Evolutionary conservation across 1,284 basidiomycete species (phyloP).

Genomic region (Gomphus bonarii): DNA sequence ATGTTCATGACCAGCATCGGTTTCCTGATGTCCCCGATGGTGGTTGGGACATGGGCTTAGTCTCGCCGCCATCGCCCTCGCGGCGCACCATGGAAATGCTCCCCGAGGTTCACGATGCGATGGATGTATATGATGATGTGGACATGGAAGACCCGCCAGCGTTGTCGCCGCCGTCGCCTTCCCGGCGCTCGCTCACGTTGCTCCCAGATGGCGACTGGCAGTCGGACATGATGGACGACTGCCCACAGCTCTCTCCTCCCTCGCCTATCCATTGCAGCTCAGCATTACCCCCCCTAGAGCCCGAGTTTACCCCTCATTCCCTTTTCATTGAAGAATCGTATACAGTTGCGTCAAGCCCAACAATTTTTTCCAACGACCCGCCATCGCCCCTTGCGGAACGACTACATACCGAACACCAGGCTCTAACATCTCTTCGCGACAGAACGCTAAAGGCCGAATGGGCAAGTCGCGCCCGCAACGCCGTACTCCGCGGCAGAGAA

Average conservation of each 20-base stretch:
- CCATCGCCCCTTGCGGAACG: conserved; percentile 29
- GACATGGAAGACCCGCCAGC: neutral
- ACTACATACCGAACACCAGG: conserved; percentile 20
- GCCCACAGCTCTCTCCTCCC: conserved; percentile 10
- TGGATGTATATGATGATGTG: neutral
- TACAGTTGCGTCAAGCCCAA: conserved; percentile 3
- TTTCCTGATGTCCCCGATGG: conserved; percentile 1
- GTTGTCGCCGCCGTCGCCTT: conserved; percentile 24
- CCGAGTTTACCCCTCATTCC: conserved; percentile 27
- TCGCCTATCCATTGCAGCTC: conserved; percentile 15
- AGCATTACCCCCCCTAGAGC: conserved; percentile 27
- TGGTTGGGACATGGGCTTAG: neutral
- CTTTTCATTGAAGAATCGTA: conserved; percentile 17
- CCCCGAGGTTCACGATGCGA: neutral
- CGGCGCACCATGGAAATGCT: neutral
- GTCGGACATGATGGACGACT: conserved; percentile 14
- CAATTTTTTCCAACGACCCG: conserved; percentile 7
- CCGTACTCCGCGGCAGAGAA: neutral
- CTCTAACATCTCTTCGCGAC: conserved; percentile 7
- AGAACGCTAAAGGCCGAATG: neutral
- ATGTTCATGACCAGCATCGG: neutral
- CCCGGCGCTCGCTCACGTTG: conserved; percentile 20
- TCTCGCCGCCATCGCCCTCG: neutral
- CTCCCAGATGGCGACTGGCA: conserved; percentile 21
- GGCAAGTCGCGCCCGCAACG: neutral